Conservation (phyloP, 164 flowering plant species). For the Pachysandra terminalis region DNA sequence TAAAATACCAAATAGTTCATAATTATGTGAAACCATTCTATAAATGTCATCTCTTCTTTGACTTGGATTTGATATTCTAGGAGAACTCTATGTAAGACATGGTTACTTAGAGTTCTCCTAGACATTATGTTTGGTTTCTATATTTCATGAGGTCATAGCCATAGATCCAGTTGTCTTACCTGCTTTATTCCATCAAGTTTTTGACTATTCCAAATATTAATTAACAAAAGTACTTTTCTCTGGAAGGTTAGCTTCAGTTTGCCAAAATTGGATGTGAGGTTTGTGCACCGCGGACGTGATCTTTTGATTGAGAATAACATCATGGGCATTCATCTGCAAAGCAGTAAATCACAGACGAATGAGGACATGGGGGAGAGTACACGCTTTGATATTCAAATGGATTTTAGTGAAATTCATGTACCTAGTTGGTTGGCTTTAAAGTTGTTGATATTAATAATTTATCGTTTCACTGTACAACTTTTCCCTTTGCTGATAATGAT, state of each 20-base stretch:
- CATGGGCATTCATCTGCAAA: conserved; percentile 76
- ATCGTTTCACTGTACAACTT: conserved; percentile 2
- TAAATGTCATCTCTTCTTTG: no score
- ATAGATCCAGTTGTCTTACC: background rate
- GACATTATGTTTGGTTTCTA: background rate
- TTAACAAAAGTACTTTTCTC: conserved; percentile 28
- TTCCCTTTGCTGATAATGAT: conserved; percentile 13
- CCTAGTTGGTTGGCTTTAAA: conserved; percentile 15
- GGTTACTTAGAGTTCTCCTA: background rate
- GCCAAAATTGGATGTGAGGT: conserved; percentile 78
- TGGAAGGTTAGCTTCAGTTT: conserved; percentile 72
- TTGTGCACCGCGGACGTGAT: conserved; percentile 53
- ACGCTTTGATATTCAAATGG: conserved; percentile 87
- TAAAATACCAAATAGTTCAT: no score
- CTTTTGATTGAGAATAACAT: conserved; percentile 71
- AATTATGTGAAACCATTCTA: no score
- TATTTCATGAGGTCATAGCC: background rate
- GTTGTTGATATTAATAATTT: conserved; percentile 8
- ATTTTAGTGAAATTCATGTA: conserved; percentile 98
- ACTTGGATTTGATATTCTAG: no score
- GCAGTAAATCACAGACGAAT: conserved; percentile 59
- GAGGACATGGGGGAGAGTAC: conserved; percentile 90
- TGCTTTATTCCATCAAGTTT: background rate
- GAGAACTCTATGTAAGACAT: background rate
- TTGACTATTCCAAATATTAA: background rate